Base-by-base conservation (phyloP, 2,329 filamentous ascomycete species). In the Venturia oleaginea region DNA sequence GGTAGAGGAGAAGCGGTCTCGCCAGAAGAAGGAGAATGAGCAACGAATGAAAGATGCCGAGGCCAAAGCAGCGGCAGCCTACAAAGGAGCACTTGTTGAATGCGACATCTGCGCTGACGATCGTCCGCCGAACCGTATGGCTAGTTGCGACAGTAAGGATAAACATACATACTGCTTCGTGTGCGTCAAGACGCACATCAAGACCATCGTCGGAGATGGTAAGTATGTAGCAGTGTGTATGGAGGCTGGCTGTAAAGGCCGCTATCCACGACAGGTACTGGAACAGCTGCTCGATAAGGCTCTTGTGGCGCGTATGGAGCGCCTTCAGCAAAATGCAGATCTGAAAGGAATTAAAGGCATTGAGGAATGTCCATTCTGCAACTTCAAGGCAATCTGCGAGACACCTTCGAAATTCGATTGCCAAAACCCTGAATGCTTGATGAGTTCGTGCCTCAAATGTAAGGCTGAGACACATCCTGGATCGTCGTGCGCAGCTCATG, bases 291-390 rank as follows among this genome's bases (percentile, higher is more conserved):
- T 92, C 0, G 81, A 86, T 66, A 75, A 81, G 19, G 83, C 82
- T 57, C 78, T 86, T 0, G 78, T 83, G 37, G 76, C 80, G 3
- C 87, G 86, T 10, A 77, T 96, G 2, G 87, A 89, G 64, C 81
- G 84, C 27, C 82, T 92, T 62, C 88, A 92, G 71, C 86, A 90
- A 72, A 84, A 89, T 69, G 82, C 86, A 22, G 83, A 85, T 30
- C 83, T 84, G n/a, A 78, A 84, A 66, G 89, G 90, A 0, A 81
- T 95, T 42, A 85, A 91, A 48, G 85, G 87, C 66, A 81, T 96
- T 1, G 88, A 84, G 38, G 85, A 83, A 38, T 96, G 91, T 68
- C 90, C 91, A 0, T 94, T 92, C 71, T 96, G 91, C 73, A 86
- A 89, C 27, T 95, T 85, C 76, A 90, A 91, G 66, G 86, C 82